Evolutionary conservation across 2,329 filamentous ascomycete species (phyloP).

Genomic region (Eurotiales sp.): DNA sequence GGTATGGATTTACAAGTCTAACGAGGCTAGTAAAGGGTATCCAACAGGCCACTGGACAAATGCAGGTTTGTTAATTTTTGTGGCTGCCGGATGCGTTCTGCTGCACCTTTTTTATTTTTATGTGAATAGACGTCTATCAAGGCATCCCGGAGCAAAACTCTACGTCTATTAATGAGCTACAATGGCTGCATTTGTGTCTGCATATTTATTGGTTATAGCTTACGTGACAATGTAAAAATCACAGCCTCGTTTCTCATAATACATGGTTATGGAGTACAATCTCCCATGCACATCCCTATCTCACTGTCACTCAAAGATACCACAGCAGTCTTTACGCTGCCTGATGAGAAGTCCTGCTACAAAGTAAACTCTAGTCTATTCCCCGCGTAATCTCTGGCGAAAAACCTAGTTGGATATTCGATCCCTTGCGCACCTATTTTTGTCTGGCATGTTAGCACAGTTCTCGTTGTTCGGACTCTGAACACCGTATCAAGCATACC

Average conservation of each 20-base stretch:
- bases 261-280: too few relatives aligned
- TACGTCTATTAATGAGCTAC: conserved; percentile 11
- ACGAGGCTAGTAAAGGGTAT: conserved; percentile 59
- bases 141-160: neutral
- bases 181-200: too few relatives aligned
- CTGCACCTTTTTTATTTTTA: conserved; percentile 56
- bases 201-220: too few relatives aligned
- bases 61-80: conserved; percentile 58
- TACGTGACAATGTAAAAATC: too few relatives aligned
- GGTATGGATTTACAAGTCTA: conserved; percentile 68
- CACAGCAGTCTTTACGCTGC: too few relatives aligned
- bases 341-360: too few relatives aligned
- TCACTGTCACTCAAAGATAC: neutral
- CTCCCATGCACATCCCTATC: neutral
- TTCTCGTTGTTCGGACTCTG: too few relatives aligned
- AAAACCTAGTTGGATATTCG: conserved; percentile 61
- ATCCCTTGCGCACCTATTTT: conserved; percentile 48
- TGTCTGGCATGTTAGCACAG: conserved; percentile 17
- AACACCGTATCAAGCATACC: conserved; percentile 24
- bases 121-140: conserved; percentile 34
- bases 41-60: conserved; percentile 69
- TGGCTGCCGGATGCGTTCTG: conserved; percentile 52
- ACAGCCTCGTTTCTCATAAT: too few relatives aligned
- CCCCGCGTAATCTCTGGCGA: conserved; percentile 57
- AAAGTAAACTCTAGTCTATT: conserved; percentile 54